phyloP scores from a whole-genome alignment of 78 protist species.

The Dictyostelium capitatum region DNA sequence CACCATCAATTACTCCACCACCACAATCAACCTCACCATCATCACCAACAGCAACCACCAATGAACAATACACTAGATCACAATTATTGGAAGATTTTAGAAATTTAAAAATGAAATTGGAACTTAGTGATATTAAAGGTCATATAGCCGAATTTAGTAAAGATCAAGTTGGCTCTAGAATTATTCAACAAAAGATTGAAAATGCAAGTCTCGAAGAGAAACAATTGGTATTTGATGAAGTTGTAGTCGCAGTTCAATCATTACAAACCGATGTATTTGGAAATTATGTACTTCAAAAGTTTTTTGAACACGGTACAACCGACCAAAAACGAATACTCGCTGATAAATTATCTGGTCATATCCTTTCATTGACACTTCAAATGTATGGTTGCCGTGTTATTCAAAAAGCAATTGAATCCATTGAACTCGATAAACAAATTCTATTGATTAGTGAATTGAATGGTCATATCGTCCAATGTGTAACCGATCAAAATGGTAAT shows the following conservation, averaged over 20 bases:
- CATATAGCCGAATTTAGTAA: conserved; percentile 93
- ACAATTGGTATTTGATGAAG: conserved; percentile 92
- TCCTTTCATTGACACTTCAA: conserved; percentile 92
- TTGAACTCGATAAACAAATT: conserved; percentile 72
- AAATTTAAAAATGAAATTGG: conserved; percentile 67
- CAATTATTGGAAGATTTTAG: conserved; percentile 82
- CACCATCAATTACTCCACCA: background rate
- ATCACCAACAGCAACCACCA: background rate
- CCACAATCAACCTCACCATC: background rate
- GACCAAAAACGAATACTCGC: conserved; percentile 87
- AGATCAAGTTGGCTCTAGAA: conserved; percentile 99
- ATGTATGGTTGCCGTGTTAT: conserved; percentile 99
- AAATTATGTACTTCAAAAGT: conserved; percentile 99
- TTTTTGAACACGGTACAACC: conserved; percentile 94
- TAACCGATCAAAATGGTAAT: conserved; percentile 99
- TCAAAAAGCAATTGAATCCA: conserved; percentile 92
- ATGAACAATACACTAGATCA: conserved; percentile 54
- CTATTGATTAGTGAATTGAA: conserved; percentile 92
- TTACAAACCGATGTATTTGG: conserved; percentile 99
- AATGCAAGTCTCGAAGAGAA: conserved; percentile 88
- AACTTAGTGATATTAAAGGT: conserved; percentile 87
- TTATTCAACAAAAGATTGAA: conserved; percentile 98
- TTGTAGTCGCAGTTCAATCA: conserved; percentile 77
- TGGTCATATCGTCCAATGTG: conserved; percentile 93
- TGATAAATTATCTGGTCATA: conserved; percentile 87